Evolutionary conservation across 2,329 filamentous ascomycete genomes (phyloP).

Genomic region (Scleromitrula shiraiana): DNA sequence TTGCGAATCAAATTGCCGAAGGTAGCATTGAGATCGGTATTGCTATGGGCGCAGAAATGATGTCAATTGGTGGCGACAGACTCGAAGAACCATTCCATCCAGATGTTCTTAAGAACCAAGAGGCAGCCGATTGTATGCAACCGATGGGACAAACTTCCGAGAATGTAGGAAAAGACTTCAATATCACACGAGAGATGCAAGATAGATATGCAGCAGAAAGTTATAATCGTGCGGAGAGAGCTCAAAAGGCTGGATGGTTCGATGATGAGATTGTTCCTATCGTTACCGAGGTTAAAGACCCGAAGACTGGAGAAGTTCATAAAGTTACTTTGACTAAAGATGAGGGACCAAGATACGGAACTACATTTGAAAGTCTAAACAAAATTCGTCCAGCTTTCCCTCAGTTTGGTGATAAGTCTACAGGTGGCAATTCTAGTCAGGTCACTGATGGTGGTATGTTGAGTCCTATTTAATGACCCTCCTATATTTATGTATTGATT

Average conservation of each 20-base stretch:
- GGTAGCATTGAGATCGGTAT: conserved; percentile 83
- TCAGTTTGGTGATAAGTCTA: conserved; percentile 77
- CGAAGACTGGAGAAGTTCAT: conserved; percentile 70
- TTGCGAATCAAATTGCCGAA: conserved; percentile 74
- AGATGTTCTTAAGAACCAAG: conserved; percentile 65
- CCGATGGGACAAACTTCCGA: conserved; percentile 98
- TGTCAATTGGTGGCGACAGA: conserved; percentile 67
- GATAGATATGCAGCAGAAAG: conserved; percentile 82
- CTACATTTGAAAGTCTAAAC: conserved; percentile 69
- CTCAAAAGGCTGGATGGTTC: conserved; percentile 86
- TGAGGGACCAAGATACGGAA: conserved; percentile 85
- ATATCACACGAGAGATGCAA: conserved; percentile 70
- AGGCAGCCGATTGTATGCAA: conserved; percentile 79
- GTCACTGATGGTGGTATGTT: conserved; percentile 77
- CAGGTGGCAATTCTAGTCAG: conserved; percentile 90
- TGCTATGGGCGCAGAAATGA: conserved; percentile 81
- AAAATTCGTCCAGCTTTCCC: conserved; percentile 91
- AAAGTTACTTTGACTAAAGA: conserved; percentile 75
- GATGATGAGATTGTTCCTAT: conserved; percentile 93
- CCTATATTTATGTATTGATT: not conserved
- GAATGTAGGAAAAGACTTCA: conserved; percentile 89
- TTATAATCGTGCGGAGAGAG: conserved; percentile 77
- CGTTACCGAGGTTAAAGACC: conserved; percentile 70
- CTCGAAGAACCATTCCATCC: conserved; percentile 69
- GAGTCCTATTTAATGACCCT: too few relatives aligned